Base-by-base conservation (phyloP, 139 green algal genomes). In the Edaphochlamys debaryana region DNA sequence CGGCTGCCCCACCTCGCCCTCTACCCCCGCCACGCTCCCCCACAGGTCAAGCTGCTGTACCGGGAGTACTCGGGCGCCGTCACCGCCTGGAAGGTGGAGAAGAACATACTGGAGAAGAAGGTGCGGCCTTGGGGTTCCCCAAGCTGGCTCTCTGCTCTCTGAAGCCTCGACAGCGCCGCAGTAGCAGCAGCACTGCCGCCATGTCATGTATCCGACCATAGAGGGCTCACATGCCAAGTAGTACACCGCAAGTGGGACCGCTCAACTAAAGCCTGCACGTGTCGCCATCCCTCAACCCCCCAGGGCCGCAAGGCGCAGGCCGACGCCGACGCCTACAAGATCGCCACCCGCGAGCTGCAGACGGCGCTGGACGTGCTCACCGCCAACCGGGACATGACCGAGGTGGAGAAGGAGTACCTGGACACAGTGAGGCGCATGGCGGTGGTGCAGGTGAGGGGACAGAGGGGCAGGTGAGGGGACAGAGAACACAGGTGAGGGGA, bases 351-450 rank as follows among this genome's bases (percentile, higher is more conserved):
- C 4, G 90, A 89, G 79, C 68, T 90, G 40, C 58, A 80, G 32
- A 63, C 67, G 0, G 90, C 86, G 2, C 48, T 94, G 32, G 86
- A 90, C 58, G 69, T 78, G 0, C 66, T 90, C 25, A 68, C 37
- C 54, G 74, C 80, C 38, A 54, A n/a, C 29, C 78, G 68, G 29
- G 66, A 84, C 29, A 41, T 84, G 54, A 42, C 42, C 4, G 83
- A 76, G 38, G 36, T 91, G 58, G 84, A 92, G 81, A 82, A 73
- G 76, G 82, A 93, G 76, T 90, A 91, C 36, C 79, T 89, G 56
- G 88, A 92, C 70, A 88, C 87, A 30, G 89, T 94, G 37, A 76
- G 86, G 23, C 79, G 86, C 67, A 91, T 90, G 91, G 90, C 92
- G 2, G 73, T 93, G 2, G 87, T 93, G 80, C 87, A 93, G 87